Conservation (phyloP, 257 asterid genomes). For the Ilex aquifolium region DNA sequence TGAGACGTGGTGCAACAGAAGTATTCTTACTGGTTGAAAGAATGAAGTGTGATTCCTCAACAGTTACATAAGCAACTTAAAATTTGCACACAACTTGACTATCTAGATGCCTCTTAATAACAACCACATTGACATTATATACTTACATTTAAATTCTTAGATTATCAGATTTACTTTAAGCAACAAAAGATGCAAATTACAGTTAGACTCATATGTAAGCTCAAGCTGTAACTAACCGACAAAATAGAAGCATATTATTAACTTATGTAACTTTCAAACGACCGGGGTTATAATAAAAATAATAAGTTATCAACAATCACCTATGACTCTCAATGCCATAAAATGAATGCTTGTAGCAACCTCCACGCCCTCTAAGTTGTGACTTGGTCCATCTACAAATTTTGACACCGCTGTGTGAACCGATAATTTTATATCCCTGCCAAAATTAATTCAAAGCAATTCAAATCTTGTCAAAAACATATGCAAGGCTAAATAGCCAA, state of each 20-base stretch:
- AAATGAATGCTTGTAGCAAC: slow-evolving; percentile 95
- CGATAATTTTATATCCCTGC: slow-evolving; percentile 94
- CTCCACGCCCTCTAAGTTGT: slow-evolving; percentile 99
- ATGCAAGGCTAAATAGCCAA: too few species aligned
- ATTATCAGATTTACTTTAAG: too few species aligned
- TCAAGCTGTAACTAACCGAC: neutral
- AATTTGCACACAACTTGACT: too few species aligned
- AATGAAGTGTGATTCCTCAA: too few species aligned
- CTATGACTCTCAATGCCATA: slow-evolving; percentile 98
- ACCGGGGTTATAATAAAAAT: slow-evolving; percentile 2
- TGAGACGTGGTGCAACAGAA: too few species aligned
- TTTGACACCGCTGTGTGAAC: slow-evolving; percentile 97
- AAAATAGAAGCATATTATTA: neutral
- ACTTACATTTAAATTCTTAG: too few species aligned
- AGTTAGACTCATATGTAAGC: too few species aligned
- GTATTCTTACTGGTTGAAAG: too few species aligned
- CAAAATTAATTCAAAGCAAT: slow-evolving; percentile 8
- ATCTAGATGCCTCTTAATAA: too few species aligned
- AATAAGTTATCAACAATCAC: slow-evolving; percentile 31
- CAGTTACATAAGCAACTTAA: too few species aligned
- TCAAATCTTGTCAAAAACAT: neutral
- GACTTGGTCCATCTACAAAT: slow-evolving; percentile 98
- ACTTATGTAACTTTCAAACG: slow-evolving; percentile 6
- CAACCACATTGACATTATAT: too few species aligned
- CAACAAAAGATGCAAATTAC: too few species aligned